These are phyloP conservation scores for Cladochytrium replicatum DNA, from an alignment of 192 early-diverging fungal genomes.

Conservation along the genomic window DNA sequence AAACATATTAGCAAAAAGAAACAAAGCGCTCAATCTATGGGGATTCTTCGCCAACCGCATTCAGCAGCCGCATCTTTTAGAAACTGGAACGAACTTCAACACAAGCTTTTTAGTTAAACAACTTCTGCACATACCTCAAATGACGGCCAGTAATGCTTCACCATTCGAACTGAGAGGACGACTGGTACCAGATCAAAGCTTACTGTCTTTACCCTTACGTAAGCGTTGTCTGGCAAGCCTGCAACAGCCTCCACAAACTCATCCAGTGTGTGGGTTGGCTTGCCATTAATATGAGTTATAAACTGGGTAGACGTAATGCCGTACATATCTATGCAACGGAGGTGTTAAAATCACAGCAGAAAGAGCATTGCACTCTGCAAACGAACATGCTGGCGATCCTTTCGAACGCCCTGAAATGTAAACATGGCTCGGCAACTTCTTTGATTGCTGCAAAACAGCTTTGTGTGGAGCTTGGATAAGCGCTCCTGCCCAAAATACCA, in stretches of 20 bases:
- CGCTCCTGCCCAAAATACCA: conserved; percentile 79
- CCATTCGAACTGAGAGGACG: conserved; percentile 62
- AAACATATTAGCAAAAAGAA: too few relatives aligned
- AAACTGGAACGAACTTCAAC: conserved; percentile 17
- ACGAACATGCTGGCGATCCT: conserved; percentile 31
- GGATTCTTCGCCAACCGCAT: conserved; percentile 24
- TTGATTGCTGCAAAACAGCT: conserved; percentile 34
- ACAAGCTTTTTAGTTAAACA: not conserved
- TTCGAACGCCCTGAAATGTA: conserved; percentile 33
- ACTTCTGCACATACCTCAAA: conserved; percentile 22
- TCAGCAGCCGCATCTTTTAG: conserved; percentile 18
- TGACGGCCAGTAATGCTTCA: conserved; percentile 58
- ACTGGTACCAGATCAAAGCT: conserved; percentile 67
- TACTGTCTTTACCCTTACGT: conserved; percentile 64
- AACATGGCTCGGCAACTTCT: conserved; percentile 24
- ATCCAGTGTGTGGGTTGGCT: conserved; percentile 59
- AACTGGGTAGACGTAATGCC: conserved; percentile 33
- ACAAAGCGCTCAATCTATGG: not conserved
- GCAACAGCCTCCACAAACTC: conserved; percentile 62
- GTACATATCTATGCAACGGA: conserved; percentile 23
- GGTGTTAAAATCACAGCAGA: conserved; percentile 2
- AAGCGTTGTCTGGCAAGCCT: conserved; percentile 45
- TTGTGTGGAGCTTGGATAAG: conserved; percentile 55
- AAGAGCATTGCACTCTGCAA: too few relatives aligned
- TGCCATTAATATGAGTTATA: conserved; percentile 35